These are phyloP conservation scores for Babesia ovis DNA, from an alignment of 169 alveolate genomes.

Conservation along the genomic window DNA sequence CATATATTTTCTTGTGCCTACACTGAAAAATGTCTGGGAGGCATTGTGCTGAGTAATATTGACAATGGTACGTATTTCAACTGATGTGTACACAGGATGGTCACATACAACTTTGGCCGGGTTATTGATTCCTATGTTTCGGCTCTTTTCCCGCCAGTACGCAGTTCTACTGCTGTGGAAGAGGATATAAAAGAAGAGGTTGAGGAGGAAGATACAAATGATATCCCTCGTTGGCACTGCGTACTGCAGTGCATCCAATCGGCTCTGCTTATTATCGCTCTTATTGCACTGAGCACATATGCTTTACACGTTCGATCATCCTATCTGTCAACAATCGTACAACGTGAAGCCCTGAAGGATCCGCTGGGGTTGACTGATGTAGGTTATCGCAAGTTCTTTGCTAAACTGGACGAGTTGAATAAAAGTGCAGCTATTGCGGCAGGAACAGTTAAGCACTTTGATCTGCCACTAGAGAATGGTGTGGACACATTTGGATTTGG, in stretches of 20 bases:
- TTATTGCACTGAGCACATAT: conserved; percentile 31
- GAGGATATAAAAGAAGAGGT: not conserved
- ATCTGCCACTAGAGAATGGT: conserved; percentile 44
- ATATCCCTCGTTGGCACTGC: conserved; percentile 17
- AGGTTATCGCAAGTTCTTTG: conserved; percentile 30
- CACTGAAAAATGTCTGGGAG: no score
- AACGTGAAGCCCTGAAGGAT: conserved; percentile 36
- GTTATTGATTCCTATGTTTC: conserved; percentile 50
- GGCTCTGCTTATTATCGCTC: conserved; percentile 3
- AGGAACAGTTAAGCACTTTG: conserved; percentile 17
- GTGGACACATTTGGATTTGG: conserved; percentile 29
- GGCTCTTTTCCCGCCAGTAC: conserved; percentile 25
- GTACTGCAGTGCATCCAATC: conserved; percentile 18
- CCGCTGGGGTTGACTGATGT: conserved; percentile 26
- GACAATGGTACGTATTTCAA: not conserved
- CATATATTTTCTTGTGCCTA: no score
- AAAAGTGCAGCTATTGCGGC: not conserved
- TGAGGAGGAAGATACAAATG: conserved; percentile 2
- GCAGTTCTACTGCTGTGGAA: not conserved
- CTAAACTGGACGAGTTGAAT: not conserved
- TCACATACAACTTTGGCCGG: conserved; percentile 55
- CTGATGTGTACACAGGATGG: conserved; percentile 29
- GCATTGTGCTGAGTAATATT: no score
- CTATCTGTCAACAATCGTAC: conserved; percentile 15
- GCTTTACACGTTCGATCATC: conserved; percentile 45